Evolutionary conservation across 164 flowering plant genomes (phyloP), one percentile per base, ranked within the genome.

Genomic region (Liquidambar formosana): DNA sequence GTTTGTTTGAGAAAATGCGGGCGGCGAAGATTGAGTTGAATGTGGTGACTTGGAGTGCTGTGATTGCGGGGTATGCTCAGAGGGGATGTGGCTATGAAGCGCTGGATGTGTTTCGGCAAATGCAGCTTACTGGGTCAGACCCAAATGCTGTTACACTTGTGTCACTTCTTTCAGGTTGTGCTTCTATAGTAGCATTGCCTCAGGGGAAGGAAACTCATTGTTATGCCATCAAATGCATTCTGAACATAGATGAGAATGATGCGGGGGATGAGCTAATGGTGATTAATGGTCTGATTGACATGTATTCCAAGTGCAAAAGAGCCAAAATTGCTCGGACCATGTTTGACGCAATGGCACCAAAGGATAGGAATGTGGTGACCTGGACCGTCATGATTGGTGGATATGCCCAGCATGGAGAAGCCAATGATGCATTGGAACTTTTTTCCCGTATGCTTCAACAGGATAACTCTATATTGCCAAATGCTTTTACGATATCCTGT

Each of bases 351-450:
- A 57, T 85, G 23, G 26, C 71, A 1, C 48, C 47, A 13, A 54
- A 66, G n/a, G 74, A 84, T 47, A 82, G 85, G 65, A 68, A 79
- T 80, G 92, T 90, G 28, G 92, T 90, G 26, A 85, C 92, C 21
- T 90, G 95, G 95, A 90, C 95, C 6, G 85, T 74, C 49, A 80
- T 91, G 87, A 88, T 91, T 63, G 94, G 92, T 64, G 97, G 97
- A 18, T 80, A 82, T 69, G 89, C 92, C 9, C 92, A 86, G 57
- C 85, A 86, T 54, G 97, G 89, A 8, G 87, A 88, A 56, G 87
- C 94, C 27, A 84, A 83, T 63, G 78, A 77, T 27, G 87, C 97
- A n/a, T 63, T 89, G 23, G 28, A 75, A 45, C 81, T 86, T 33
- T 89, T 88, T 59, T 80, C 84, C 8, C 49, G 67, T 46, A 85